Base-by-base conservation (phyloP, 768 basidiomycete genomes). In the Lactarius trivialis region DNA sequence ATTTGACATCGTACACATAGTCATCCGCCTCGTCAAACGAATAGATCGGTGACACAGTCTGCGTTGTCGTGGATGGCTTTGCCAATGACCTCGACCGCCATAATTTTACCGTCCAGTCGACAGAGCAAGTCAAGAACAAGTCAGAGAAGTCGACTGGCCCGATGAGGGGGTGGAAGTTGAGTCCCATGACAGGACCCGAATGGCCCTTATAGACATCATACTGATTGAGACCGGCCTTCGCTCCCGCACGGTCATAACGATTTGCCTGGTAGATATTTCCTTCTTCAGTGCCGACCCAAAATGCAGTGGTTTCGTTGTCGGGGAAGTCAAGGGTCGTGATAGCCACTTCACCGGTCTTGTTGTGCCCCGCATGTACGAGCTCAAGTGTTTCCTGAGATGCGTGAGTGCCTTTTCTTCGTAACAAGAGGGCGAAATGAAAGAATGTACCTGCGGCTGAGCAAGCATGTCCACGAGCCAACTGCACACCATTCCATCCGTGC, bases 381-480 rank as follows among this genome's bases (percentile, higher is more conserved):
- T 95, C 91, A 17, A 98, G 83, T 3, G 93, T 92, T 88, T 99
- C 97, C 91, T 98, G 65, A 1, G 9, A 7, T 17, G 11, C 43
- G 48, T 69, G 51, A 33, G 53, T 39, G 21, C 50, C 55, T 11
- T 24, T 30, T 49, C 30, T 30, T 24, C 36, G 17, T 17, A 45
- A 28, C 21, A 28, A 28, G 30, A 3, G 45, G 49, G n/a, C 11
- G 11, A 61, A 15, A 26, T 12, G 15, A 61, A 12, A 30, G 19
- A 41, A 56, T 72, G 3, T 69, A 93, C 94, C 82, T 98, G 95
- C 11, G 97, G 97, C 71, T 96, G 91, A 1, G 97, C 94, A 48
- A 99, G 84, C 95, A 98, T 98, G 75, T 99, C 97, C 8, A 97
- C 91, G 11, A 96, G 77, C 97, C 97, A 99, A 72, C 91, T 92